Base-by-base conservation (phyloP, 495 filamentous ascomycete species). In the Thermothielavioides terrestris region DNA sequence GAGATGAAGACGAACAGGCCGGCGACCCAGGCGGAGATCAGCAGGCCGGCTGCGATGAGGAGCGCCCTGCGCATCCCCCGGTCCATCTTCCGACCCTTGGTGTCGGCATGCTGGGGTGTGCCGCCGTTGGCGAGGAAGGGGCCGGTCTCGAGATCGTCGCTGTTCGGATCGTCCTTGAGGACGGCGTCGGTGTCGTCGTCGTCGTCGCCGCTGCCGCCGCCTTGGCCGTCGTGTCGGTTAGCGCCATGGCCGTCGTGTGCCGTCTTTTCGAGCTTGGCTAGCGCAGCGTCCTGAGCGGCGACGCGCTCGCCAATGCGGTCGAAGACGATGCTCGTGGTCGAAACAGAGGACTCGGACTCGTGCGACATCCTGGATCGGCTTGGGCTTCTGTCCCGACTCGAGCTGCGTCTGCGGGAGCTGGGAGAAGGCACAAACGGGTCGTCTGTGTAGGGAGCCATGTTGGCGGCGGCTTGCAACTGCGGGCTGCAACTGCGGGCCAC, bases 21-120 rank as follows among this genome's bases (percentile, higher is more conserved):
- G 42, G 89, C 63, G 11, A 86, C 57, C 92, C 92, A 98, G 44
- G 82, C 82, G 7, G 82, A 84, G 18, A 88, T 61, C 60, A 86
- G 81, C 22, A 91, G 59, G 12, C 70, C 68, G 6, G 78, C 78
- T 18, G 90, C 55, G 26, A 86, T 69, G 69, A 87, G 87, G 32
- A 96, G 63, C 25, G 83, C 63, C 43, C 80, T 74, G 54, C 82
- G 78, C 42, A 81, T 71, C 32, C 77, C 77, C 48, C 76, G 79
- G 57, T 85, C 82, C 53, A 78, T 75, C 0, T 69, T 68, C 53
- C 73, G 65, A 17, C 58, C 57, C 18, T 49, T 58, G 23, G 56
- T 45, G n/a, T 46, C 54, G 12, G 50, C 42, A 28, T 48, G 27
- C 0, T 44, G 31, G 7, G 44, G 45, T 18, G 27, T 11, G 46